phyloP scores from a whole-genome alignment of 2,329 filamentous ascomycete species.

The Tolypocladium paradoxum region DNA sequence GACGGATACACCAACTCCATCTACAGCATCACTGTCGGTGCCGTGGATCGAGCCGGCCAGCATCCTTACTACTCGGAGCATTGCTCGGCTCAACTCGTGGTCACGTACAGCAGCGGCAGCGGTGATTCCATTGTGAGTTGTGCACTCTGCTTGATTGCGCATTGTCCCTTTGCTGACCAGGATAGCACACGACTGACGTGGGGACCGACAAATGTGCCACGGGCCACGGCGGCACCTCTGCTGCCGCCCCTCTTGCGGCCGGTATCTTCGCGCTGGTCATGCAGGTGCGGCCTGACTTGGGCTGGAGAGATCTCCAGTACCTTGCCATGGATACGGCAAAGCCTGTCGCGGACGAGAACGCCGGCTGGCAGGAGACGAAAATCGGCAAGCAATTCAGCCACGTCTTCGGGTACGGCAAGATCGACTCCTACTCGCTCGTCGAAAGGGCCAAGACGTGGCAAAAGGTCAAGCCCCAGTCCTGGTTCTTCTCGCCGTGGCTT shows the following conservation, averaged over 20 bases:
- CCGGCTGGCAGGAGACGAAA: slow-evolving; percentile 71
- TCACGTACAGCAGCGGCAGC: slow-evolving; percentile 90
- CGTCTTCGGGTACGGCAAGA: slow-evolving; percentile 89
- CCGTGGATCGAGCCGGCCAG: slow-evolving; percentile 74
- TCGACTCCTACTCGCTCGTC: slow-evolving; percentile 78
- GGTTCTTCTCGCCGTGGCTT: slow-evolving; percentile 89
- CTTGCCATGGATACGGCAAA: slow-evolving; percentile 76
- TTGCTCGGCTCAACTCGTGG: slow-evolving; percentile 89
- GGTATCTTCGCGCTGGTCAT: slow-evolving; percentile 86
- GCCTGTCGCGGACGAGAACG: slow-evolving; percentile 57
- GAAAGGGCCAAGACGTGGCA: slow-evolving; percentile 78
- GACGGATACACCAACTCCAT: slow-evolving; percentile 99
- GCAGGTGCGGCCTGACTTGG: slow-evolving; percentile 72
- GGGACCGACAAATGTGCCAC: slow-evolving; percentile 69
- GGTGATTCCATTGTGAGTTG: slow-evolving; percentile 65
- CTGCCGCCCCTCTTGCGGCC: slow-evolving; percentile 83
- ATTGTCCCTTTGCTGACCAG: slow-evolving; percentile 1
- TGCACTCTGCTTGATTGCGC: background rate
- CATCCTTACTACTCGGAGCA: slow-evolving; percentile 95
- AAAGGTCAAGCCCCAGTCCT: slow-evolving; percentile 87
- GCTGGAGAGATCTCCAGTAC: slow-evolving; percentile 92
- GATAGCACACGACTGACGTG: slow-evolving; percentile 83
- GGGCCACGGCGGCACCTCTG: slow-evolving; percentile 88
- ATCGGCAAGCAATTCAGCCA: slow-evolving; percentile 86
- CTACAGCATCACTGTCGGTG: slow-evolving; percentile 94